phyloP scores from a whole-genome alignment of 1,284 basidiomycete genomes.

The Malassezia pachydermatis region DNA sequence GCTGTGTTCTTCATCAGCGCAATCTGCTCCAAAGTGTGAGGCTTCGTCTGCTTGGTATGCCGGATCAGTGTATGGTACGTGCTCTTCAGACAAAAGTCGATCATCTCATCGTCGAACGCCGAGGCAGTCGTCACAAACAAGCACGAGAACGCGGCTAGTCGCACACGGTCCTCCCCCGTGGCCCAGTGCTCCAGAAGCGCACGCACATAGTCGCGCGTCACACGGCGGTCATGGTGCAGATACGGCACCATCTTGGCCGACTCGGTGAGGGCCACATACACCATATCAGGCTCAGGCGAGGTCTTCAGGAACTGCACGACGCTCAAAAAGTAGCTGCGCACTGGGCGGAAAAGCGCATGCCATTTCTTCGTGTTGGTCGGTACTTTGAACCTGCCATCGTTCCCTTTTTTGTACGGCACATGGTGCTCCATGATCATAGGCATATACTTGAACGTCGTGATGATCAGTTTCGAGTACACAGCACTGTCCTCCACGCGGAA shows the following conservation, averaged over 20 bases:
- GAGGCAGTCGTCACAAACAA: slow-evolving; percentile 62
- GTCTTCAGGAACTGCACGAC: slow-evolving; percentile 38
- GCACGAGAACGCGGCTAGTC: slow-evolving; percentile 79
- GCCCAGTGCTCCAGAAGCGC: slow-evolving; percentile 55
- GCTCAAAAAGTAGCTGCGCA: slow-evolving; percentile 56
- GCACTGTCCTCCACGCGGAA: slow-evolving; percentile 42
- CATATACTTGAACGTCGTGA: slow-evolving; percentile 77
- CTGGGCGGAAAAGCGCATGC: slow-evolving; percentile 69
- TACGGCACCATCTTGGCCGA: slow-evolving; percentile 44
- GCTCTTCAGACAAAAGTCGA: slow-evolving; percentile 79
- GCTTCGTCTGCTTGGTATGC: slow-evolving; percentile 68
- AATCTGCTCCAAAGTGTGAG: slow-evolving; percentile 81
- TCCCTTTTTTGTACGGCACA: slow-evolving; percentile 64
- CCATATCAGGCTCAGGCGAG: slow-evolving; percentile 45
- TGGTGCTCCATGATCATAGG: slow-evolving; percentile 80
- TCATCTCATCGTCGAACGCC: slow-evolving; percentile 67
- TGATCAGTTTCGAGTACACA: slow-evolving; percentile 75
- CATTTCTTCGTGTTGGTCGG: slow-evolving; percentile 49
- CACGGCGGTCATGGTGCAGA: slow-evolving; percentile 32
- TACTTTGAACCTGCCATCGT: slow-evolving; percentile 50
- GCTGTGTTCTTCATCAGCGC: slow-evolving; percentile 98
- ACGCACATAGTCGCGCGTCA: slow-evolving; percentile 37
- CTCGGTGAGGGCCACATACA: slow-evolving; percentile 54
- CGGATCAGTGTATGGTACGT: slow-evolving; percentile 75
- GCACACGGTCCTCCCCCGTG: slow-evolving; percentile 65